A percentile compares a stretch with the other conserved stretches of the same genome.
These are phyloP conservation scores for Atkinsonella texensis DNA, from an alignment of 2,329 filamentous ascomycete species.

Conservation along the genomic window DNA sequence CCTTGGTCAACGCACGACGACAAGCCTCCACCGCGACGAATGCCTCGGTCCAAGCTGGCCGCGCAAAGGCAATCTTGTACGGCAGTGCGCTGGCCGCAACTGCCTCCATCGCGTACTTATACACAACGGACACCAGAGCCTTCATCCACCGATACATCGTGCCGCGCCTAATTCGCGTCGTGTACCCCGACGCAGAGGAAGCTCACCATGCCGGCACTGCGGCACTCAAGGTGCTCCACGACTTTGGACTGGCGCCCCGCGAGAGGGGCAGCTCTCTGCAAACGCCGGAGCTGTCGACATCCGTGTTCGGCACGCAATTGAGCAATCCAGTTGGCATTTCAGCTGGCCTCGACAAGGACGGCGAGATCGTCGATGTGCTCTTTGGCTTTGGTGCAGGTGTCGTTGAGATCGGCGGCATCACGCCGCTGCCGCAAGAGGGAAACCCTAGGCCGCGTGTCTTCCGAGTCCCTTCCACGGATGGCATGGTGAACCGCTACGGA, in stretches of 20 bases:
- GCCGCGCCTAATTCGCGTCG: slow-evolving; percentile 50
- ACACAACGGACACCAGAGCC: slow-evolving; percentile 63
- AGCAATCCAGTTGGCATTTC: slow-evolving; percentile 87
- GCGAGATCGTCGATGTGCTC: slow-evolving; percentile 72
- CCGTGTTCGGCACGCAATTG: slow-evolving; percentile 65
- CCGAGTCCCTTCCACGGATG: slow-evolving; percentile 69
- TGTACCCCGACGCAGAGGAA: slow-evolving; percentile 72
- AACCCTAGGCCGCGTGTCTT: slow-evolving; percentile 86
- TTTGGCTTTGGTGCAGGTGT: slow-evolving; percentile 76
- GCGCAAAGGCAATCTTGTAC: slow-evolving; percentile 27
- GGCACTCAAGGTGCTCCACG: slow-evolving; percentile 59
- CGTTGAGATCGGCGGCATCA: slow-evolving; percentile 87
- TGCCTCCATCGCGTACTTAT: slow-evolving; percentile 45
- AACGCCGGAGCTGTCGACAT: slow-evolving; percentile 20
- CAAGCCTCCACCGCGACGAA: slow-evolving; percentile 21
- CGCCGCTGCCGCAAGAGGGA: slow-evolving; percentile 73
- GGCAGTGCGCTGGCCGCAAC: slow-evolving; percentile 28
- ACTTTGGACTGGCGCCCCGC: slow-evolving; percentile 64
- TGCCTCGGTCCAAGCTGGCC: slow-evolving; percentile 17
- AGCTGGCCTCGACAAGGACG: slow-evolving; percentile 93
- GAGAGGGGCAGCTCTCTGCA: slow-evolving; percentile 49
- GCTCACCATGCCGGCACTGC: slow-evolving; percentile 75
- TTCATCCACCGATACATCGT: slow-evolving; percentile 57
- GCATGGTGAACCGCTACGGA: slow-evolving; percentile 90
- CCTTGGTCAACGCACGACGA: slow-evolving; percentile 13